phyloP scores from a whole-genome alignment of 192 early-diverging fungal genomes.

The Backusella macrospora region DNA sequence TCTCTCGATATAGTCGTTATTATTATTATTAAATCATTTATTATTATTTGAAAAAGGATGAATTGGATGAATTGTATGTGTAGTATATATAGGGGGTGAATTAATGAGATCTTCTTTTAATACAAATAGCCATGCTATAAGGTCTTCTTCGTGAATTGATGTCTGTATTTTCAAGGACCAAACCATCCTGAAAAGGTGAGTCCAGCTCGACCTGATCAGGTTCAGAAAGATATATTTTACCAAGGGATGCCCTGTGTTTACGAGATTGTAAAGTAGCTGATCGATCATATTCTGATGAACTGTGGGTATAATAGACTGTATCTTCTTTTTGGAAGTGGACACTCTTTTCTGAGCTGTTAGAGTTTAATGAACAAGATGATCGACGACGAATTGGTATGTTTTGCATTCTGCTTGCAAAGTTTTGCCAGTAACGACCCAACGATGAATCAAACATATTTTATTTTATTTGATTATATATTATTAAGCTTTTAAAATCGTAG shows the following conservation, averaged over 20 bases:
- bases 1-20: too few species aligned
- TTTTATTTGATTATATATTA: background rate
- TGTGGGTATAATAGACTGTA: conserved; percentile 28
- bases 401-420: background rate
- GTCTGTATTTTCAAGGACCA: background rate
- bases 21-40: too few species aligned
- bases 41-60: too few species aligned
- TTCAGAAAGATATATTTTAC: conserved; percentile 13
- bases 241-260: background rate
- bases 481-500: background rate
- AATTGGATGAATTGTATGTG: background rate
- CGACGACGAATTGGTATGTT: background rate
- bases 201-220: background rate
- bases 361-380: background rate
- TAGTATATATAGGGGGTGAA: background rate
- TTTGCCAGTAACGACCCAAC: background rate
- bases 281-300: conserved; percentile 25
- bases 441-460: conserved; percentile 12
- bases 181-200: background rate
- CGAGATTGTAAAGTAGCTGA: background rate
- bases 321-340: conserved; percentile 10
- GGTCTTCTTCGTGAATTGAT: conserved; percentile 5
- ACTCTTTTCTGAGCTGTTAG: conserved; percentile 11
- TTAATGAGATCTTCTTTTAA: background rate
- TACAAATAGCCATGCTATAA: background rate